phyloP scores from a whole-genome alignment of 345 rosid species.

The Balakata baccata region DNA sequence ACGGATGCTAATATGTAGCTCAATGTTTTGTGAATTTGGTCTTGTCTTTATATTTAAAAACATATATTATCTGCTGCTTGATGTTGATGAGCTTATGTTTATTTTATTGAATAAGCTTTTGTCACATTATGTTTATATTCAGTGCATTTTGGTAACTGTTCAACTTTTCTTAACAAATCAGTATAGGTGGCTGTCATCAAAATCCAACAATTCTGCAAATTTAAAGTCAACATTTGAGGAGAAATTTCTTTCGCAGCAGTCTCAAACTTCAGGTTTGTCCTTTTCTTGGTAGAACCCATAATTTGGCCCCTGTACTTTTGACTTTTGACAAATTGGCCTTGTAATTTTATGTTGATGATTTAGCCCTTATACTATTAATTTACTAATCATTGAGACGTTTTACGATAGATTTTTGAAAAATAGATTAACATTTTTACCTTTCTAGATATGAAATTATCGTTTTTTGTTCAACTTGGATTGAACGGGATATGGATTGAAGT shows the following conservation, averaged over 20 bases:
- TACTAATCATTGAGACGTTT: too few species aligned
- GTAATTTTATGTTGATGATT: too few species aligned
- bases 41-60: neutral
- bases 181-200: constrained; percentile 99
- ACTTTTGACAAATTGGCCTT: too few species aligned
- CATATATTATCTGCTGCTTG: neutral
- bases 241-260: constrained; percentile 89
- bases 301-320: too few species aligned
- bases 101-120: neutral
- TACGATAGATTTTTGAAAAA: too few species aligned
- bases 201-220: constrained; percentile 55
- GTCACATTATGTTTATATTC: constrained; percentile 13
- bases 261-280: constrained; percentile 82
- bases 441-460: too few species aligned
- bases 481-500: too few species aligned
- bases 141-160: constrained; percentile 18
- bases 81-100: neutral
- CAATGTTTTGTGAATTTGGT: neutral
- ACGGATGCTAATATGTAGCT: neutral
- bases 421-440: too few species aligned
- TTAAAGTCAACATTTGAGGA: constrained; percentile 86
- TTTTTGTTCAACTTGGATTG: too few species aligned
- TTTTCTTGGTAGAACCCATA: too few species aligned
- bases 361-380: too few species aligned
- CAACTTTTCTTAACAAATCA: constrained; percentile 44